Evolutionary conservation across 1,284 basidiomycete species (phyloP).

Genomic region (Veloboletus limbatus): DNA sequence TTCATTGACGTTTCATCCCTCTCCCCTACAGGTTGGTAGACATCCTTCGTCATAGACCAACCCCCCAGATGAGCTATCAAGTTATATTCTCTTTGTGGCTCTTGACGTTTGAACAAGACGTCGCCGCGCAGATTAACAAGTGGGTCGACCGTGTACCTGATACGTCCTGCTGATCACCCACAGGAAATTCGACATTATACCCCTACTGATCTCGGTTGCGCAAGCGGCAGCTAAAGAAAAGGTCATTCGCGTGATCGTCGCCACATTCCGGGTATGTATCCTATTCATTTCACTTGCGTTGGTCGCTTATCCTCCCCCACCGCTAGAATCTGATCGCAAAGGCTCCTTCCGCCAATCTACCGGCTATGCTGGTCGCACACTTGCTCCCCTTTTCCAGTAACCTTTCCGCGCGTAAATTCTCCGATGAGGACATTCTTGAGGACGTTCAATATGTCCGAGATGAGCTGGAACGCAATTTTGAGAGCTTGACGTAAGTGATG

Average conservation of each 20-base stretch:
- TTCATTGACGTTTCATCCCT: neutral
- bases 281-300: neutral
- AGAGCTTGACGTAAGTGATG: slow-evolving; percentile 77
- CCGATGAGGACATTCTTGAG: slow-evolving; percentile 91
- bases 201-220: slow-evolving; percentile 83
- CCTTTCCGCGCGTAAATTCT: slow-evolving; percentile 84
- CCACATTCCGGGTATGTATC: slow-evolving; percentile 75
- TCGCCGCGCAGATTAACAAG: slow-evolving; percentile 86
- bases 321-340: slow-evolving; percentile 81
- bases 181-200: slow-evolving; percentile 88
- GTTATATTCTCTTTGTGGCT: slow-evolving; percentile 93
- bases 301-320: slow-evolving; percentile 1
- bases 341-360: slow-evolving; percentile 80
- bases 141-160: slow-evolving; percentile 27
- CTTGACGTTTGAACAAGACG: slow-evolving; percentile 83
- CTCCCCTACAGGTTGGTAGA: slow-evolving; percentile 60
- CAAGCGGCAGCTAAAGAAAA: slow-evolving; percentile 96
- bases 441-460: slow-evolving; percentile 85
- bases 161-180: neutral
- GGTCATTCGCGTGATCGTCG: slow-evolving; percentile 91
- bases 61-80: slow-evolving; percentile 95
- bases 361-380: slow-evolving; percentile 89
- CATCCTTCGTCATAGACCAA: slow-evolving; percentile 70
- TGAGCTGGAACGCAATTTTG: slow-evolving; percentile 78
- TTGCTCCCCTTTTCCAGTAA: slow-evolving; percentile 86